Evolutionary conservation across 176 grass and related monocot species (phyloP), one percentile per base, ranked within the genome.

Genomic region (Elaeis guineensis): DNA sequence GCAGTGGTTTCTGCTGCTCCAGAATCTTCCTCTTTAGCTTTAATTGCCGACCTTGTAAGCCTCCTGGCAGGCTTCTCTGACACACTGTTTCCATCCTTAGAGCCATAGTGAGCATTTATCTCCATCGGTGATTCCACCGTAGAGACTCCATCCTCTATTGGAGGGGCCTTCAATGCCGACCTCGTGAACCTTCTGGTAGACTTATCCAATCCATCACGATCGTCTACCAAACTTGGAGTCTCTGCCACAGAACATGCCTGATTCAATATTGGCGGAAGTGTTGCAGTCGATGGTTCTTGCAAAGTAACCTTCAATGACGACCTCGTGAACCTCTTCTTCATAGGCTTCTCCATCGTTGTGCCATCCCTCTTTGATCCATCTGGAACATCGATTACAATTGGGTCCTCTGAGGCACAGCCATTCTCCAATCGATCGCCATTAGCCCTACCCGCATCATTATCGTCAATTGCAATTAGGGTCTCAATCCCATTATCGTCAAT

Each of bases 11-110:
- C 48, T 21, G 11, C 56, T 60, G 55, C 7, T 44, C 44, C 69
- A 26, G 20, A 59, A 29, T 54, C 35, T 3, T 75, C 61, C 6
- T 22, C 75, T 66, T 84, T 84, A 69, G 55, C 28, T 44, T 71
- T 79, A 71, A 84, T 75, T 57, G 66, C 51, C 4, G 81, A 84
- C 51, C 81, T 79, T 56, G 81, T 84, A 50, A 79, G 79, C 70
- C 75, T 79, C 72, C 76, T 75, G 23, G 58, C 54, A 51, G 71
- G 50, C 51, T 50, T 63, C 21, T 57, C 74, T 12, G 26, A 56
- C 18, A 59, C 25, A 66, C 30, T 6, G 8, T 15, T 17, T 26
- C 59, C 44, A 16, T 29, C 19, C 21, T 19, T 48, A 16, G 25
- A 75, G 55, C 51, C 71, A 39, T 50, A 2, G 1, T 4, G 57